Evolutionary conservation across 306 rosid genomes (phyloP).

Genomic region (Sphenostylis stenocarpa): DNA sequence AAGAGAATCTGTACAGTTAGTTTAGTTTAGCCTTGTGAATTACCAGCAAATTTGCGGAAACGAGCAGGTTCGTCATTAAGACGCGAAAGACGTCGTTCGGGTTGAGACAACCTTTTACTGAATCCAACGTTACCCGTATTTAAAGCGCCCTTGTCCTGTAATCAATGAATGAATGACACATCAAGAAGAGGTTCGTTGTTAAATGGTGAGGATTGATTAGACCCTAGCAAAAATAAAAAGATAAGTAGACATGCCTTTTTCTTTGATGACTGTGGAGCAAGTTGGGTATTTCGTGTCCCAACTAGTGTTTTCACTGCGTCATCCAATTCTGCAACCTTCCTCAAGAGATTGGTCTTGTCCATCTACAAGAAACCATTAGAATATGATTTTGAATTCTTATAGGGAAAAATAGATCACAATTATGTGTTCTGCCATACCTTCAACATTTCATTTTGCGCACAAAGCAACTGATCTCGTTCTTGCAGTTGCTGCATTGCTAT

Average conservation of each 20-base stretch:
- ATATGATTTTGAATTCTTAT: background rate
- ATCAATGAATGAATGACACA: constrained; percentile 23
- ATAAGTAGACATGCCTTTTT: constrained; percentile 46
- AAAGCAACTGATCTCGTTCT: constrained; percentile 83
- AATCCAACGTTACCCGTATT: constrained; percentile 48
- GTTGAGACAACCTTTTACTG: constrained; percentile 55
- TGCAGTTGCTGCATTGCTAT: constrained; percentile 65
- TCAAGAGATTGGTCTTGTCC: constrained; percentile 73
- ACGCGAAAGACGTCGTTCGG: constrained; percentile 60
- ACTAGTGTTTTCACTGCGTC: constrained; percentile 62
- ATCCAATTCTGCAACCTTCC: constrained; percentile 77
- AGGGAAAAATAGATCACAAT: background rate
- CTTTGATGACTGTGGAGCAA: constrained; percentile 40
- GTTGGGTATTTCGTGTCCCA: constrained; percentile 44
- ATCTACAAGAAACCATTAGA: constrained; percentile 46
- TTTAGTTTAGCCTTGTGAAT: constrained; percentile 29
- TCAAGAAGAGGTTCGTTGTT: background rate
- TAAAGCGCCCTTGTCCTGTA: constrained; percentile 47
- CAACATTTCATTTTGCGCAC: constrained; percentile 84
- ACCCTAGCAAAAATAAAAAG: background rate
- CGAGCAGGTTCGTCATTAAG: constrained; percentile 62
- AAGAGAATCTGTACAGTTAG: constrained; percentile 10
- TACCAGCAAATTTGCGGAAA: constrained; percentile 46
- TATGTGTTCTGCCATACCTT: constrained; percentile 51
- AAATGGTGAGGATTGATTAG: background rate